Base-by-base conservation (phyloP, 202 grass and related monocot species). In the Setaria italica region DNA sequence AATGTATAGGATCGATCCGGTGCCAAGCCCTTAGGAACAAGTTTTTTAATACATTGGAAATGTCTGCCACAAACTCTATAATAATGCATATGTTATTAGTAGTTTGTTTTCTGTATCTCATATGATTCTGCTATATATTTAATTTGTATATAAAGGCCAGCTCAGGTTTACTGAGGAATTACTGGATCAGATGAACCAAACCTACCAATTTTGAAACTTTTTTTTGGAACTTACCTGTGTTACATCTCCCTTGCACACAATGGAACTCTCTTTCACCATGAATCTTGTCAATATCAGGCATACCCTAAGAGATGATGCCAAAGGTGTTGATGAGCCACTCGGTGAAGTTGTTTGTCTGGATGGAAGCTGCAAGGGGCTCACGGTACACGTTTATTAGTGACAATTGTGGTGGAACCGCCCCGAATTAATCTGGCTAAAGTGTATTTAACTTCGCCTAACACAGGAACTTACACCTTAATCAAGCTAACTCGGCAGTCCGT, bases 281-380 rank as follows among this genome's bases (percentile, higher is more conserved):
- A 35, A 84, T 62, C 32, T 66, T 50, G 2, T 87, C 33, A 77
- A 57, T 90, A 5, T 78, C 66, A 95, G 95, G 80, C 89, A 89
- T 48, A 85, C 89, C 80, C 39, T 95, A 45, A 2, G 70, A 46
- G 92, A 95, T 85, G 92, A 97, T 74, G 19, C 16, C 46, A 91
- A 70, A 90, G 95, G 95, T 80, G 89, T 98, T 63, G 74, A 69
- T 13, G 91, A 98, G 83, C 62, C 85, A 82, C 92, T 95, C 60
- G 77, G 82, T 82, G 95, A 98, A 87, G 56, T 83, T 75, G 82
- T 95, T 90, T 98, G 91, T 9, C 69, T 90, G 9, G 70, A 91
- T 65, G 12, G 78, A 51, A 20, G 72, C 7, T 98, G 92, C 14
- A 66, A 93, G 71, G 95, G 95, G 4, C 91, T 98, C 32, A 87